Evolutionary conservation across 768 basidiomycete genomes (phyloP), one percentile per base, ranked within the genome.

Genomic region (Crucibulum laeve): DNA sequence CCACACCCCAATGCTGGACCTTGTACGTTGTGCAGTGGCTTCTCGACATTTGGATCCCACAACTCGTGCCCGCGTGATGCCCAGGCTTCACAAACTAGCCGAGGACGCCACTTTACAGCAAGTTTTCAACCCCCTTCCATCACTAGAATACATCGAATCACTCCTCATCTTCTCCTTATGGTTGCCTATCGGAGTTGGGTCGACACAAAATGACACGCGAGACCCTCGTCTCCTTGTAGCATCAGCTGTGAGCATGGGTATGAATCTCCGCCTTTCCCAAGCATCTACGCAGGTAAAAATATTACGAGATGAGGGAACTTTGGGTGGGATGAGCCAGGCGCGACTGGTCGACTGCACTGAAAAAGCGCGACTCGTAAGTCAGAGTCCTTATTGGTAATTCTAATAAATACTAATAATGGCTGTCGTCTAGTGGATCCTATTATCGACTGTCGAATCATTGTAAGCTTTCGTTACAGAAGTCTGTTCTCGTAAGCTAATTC

Each of bases 241-340:
- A 6, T 58, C 70, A 13, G 74, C 74, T 10, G 64, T 75, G 21
- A 69, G 63, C 38, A 73, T 73, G 69, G 72, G 71, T 17, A 71
- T 68, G 53, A 71, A 69, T 48, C 50, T 76, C 39, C 65, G 62
- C 21, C 55, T 74, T 3, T 60, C 63, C 38, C 55, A 63, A 38
- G 68, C 65, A 5, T 63, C 68, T 45, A 49, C 58, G 17, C 58
- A 64, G 41, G 61, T 54, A 17, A 53, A 48, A 25, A 53, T 44
- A 3, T 56, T 71, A 34, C 56, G 63, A 18, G 52, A 48, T 25
- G 53, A 58, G 22, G 62, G 55, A 42, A 61, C 58, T 46, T 33
- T 48, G 6, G 70, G 67, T 41, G 58, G 62, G 18, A 62, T 56
- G 11, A 54, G 61, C 24, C 63, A 63, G 46, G 66, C 66, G 47